Evolutionary conservation across 2,329 filamentous ascomycete species (phyloP).

Genomic region (Teratosphaeria pseudoeucalypti): DNA sequence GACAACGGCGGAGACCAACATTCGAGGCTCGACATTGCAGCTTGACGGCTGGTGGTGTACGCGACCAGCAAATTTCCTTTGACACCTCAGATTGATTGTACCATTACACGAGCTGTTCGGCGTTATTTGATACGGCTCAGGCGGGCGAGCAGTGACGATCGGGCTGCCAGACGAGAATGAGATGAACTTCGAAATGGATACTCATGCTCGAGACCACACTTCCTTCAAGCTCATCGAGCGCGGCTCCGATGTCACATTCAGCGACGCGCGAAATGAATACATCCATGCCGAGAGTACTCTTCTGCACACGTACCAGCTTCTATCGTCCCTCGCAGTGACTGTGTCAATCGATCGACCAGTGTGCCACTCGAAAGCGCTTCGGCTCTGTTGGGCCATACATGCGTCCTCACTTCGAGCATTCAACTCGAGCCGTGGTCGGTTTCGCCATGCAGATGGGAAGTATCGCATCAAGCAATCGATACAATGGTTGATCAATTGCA

Average conservation of each 20-base stretch:
- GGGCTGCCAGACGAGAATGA: neutral
- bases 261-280: neutral
- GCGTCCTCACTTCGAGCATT: too few species aligned
- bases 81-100: neutral
- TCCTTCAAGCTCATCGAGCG: neutral
- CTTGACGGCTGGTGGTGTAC: neutral
- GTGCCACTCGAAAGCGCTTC: too few species aligned
- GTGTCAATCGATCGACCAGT: too few species aligned
- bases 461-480: too few species aligned
- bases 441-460: too few species aligned
- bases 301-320: neutral
- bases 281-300: neutral
- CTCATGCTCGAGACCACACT: neutral
- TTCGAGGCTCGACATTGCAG: neutral
- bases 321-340: too few species aligned
- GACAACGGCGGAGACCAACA: slow-evolving; percentile 8
- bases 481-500: too few species aligned
- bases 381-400: too few species aligned
- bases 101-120: neutral
- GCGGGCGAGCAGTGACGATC: neutral
- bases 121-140: neutral
- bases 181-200: neutral
- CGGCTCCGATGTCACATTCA: neutral
- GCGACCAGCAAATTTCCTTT: neutral
- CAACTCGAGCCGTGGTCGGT: too few species aligned